Conservation (phyloP, 768 basidiomycete genomes). For the Gymnopilus dilepis region DNA sequence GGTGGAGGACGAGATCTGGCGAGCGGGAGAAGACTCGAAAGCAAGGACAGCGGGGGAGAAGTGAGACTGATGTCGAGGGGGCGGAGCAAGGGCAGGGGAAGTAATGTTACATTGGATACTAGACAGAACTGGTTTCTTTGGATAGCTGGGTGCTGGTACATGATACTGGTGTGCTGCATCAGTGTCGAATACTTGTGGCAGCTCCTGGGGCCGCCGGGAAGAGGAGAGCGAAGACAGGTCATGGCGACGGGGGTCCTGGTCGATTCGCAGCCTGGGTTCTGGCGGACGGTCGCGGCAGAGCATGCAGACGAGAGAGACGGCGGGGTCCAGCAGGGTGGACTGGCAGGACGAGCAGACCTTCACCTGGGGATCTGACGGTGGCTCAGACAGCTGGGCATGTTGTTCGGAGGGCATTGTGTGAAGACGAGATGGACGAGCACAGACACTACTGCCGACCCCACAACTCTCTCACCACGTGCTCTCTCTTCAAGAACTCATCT, state of each 20-base stretch:
- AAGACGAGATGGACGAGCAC: conserved; percentile 10
- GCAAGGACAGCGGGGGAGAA: conserved; percentile 9
- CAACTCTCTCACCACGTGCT: conserved; percentile 22
- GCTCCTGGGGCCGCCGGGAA: conserved; percentile 28
- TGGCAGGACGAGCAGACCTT: conserved; percentile 54
- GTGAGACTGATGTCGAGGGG: conserved; percentile 20
- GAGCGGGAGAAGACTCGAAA: conserved; percentile 14
- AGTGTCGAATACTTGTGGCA: conserved; percentile 23
- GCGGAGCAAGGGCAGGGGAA: conserved; percentile 15
- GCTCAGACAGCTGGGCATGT: conserved; percentile 33
- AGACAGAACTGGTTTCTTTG: conserved; percentile 30
- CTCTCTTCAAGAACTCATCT: background rate
- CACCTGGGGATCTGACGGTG: conserved; percentile 37
- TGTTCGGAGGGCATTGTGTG: conserved; percentile 59
- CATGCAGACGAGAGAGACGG: conserved; percentile 44
- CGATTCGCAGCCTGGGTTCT: conserved; percentile 21
- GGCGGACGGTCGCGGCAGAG: conserved; percentile 48
- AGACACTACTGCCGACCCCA: background rate
- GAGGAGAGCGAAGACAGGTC: conserved; percentile 19
- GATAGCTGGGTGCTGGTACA: conserved; percentile 20
- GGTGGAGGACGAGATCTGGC: conserved; percentile 17
- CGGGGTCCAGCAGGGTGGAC: conserved; percentile 43
- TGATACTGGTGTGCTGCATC: background rate
- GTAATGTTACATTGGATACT: conserved; percentile 30
- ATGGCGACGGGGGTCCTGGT: conserved; percentile 27